Evolutionary conservation across 2,329 filamentous ascomycete genomes (phyloP).

Genomic region (Sordariomycetes sp.): DNA sequence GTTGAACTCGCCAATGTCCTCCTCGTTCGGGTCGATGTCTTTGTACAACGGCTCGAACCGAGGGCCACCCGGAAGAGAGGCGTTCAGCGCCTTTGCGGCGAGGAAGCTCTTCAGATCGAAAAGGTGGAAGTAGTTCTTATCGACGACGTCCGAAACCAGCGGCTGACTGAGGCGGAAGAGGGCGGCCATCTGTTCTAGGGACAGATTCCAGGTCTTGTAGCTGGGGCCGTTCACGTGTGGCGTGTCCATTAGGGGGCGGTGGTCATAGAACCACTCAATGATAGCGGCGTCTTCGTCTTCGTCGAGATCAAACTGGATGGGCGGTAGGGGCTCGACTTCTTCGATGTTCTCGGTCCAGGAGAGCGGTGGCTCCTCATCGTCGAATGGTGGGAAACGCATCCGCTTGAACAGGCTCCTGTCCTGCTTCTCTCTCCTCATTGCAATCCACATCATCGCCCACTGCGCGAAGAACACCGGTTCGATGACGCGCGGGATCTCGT

Average conservation of each 20-base stretch:
- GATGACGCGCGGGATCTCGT: slow-evolving; percentile 92
- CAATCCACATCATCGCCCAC: slow-evolving; percentile 99
- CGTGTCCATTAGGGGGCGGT: slow-evolving; percentile 81
- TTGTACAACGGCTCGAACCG: slow-evolving; percentile 97
- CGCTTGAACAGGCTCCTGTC: slow-evolving; percentile 94
- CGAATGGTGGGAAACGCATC: slow-evolving; percentile 97
- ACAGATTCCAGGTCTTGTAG: slow-evolving; percentile 93
- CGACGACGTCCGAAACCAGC: slow-evolving; percentile 80
- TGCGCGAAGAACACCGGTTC: slow-evolving; percentile 97
- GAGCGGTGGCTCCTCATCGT: slow-evolving; percentile 93
- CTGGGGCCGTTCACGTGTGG: slow-evolving; percentile 91
- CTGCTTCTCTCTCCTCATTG: slow-evolving; percentile 96
- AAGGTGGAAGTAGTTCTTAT: slow-evolving; percentile 96
- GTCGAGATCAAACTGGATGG: slow-evolving; percentile 96
- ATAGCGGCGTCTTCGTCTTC: slow-evolving; percentile 87
- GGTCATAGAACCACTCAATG: slow-evolving; percentile 96
- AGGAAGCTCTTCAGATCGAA: slow-evolving; percentile 93
- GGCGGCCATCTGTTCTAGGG: slow-evolving; percentile 89
- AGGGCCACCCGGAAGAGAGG: slow-evolving; percentile 93
- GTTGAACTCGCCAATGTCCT: slow-evolving; percentile 99
- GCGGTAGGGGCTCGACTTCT: slow-evolving; percentile 92
- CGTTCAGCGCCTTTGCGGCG: slow-evolving; percentile 92
- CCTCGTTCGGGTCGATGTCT: slow-evolving; percentile 96
- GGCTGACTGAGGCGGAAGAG: slow-evolving; percentile 87
- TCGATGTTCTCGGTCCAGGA: slow-evolving; percentile 99